phyloP scores from a whole-genome alignment of 225 moss, liverwort and hornwort genomes.

The Bryoerythrophyllum caledonicum region DNA sequence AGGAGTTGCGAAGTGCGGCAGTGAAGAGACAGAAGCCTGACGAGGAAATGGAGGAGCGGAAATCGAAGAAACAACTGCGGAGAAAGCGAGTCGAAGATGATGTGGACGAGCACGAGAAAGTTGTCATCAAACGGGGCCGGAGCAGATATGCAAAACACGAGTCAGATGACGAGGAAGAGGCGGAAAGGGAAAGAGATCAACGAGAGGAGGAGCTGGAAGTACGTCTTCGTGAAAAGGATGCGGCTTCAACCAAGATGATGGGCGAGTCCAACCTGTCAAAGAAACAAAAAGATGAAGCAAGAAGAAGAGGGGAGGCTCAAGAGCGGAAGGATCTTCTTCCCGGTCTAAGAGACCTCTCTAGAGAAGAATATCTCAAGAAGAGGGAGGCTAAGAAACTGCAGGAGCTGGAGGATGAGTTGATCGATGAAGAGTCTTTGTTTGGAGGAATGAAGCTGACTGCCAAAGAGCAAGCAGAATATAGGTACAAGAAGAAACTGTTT shows the following conservation, averaged over 20 bases:
- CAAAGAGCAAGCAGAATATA: constrained; percentile 51
- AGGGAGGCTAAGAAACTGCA: constrained; percentile 61
- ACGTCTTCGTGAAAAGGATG: constrained; percentile 80
- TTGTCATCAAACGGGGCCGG: constrained; percentile 67
- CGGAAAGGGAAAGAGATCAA: constrained; percentile 75
- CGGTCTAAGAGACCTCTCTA: constrained; percentile 47
- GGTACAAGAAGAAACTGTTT: constrained; percentile 80
- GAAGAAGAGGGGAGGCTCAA: constrained; percentile 52
- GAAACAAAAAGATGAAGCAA: constrained; percentile 65
- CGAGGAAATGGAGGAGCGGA: constrained; percentile 49
- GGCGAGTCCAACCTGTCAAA: constrained; percentile 57
- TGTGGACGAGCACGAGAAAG: constrained; percentile 72
- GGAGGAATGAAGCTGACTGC: constrained; percentile 46
- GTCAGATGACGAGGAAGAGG: constrained; percentile 74
- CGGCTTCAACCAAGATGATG: constrained; percentile 63
- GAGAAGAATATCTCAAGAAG: constrained; percentile 61
- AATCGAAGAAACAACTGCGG: constrained; percentile 63
- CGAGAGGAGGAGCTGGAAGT: constrained; percentile 81
- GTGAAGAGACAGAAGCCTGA: constrained; percentile 41
- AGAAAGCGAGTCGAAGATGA: constrained; percentile 65
- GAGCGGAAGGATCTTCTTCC: constrained; percentile 57
- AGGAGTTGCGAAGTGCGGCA: constrained; percentile 24
- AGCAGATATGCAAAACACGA: constrained; percentile 48
- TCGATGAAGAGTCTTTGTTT: constrained; percentile 62
- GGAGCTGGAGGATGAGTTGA: constrained; percentile 60